These are phyloP conservation scores for Solanum neorickii DNA, from an alignment of 257 asterid species.

Conservation along the genomic window DNA sequence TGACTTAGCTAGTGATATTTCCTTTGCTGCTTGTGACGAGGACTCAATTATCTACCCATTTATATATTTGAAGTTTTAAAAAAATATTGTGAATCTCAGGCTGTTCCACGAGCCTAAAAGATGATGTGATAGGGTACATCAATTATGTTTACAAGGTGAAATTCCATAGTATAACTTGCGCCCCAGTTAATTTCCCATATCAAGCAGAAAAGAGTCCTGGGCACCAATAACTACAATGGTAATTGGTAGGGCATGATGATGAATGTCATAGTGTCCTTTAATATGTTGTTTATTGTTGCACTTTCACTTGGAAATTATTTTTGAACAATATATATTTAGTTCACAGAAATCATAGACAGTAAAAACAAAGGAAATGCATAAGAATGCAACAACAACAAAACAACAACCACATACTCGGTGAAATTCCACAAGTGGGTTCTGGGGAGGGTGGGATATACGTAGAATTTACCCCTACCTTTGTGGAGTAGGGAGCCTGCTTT, in stretches of 20 bases:
- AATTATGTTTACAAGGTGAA: neutral
- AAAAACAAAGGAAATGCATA: neutral
- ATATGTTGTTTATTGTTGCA: neutral
- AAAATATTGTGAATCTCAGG: neutral
- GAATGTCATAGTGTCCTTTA: neutral
- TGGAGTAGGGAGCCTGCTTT: neutral
- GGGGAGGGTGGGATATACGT: neutral
- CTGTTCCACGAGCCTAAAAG: neutral
- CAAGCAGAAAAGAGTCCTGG: neutral
- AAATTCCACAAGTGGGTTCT: neutral
- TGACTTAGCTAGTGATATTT: neutral
- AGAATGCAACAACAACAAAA: neutral
- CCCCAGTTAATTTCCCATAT: neutral
- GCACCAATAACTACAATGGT: neutral
- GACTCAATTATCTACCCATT: neutral
- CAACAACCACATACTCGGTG: neutral
- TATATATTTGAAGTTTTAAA: neutral
- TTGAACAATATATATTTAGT: neutral
- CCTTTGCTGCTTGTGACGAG: neutral
- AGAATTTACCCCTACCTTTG: neutral
- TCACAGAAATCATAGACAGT: neutral
- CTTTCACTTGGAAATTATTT: neutral
- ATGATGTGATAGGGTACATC: neutral
- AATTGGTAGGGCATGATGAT: neutral
- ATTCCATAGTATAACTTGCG: neutral